A percentile compares a stretch with the other conserved stretches of the same genome.
Evolutionary conservation across 148 eudicot species (phyloP).

Genomic region (Dianthus caryophyllus): DNA sequence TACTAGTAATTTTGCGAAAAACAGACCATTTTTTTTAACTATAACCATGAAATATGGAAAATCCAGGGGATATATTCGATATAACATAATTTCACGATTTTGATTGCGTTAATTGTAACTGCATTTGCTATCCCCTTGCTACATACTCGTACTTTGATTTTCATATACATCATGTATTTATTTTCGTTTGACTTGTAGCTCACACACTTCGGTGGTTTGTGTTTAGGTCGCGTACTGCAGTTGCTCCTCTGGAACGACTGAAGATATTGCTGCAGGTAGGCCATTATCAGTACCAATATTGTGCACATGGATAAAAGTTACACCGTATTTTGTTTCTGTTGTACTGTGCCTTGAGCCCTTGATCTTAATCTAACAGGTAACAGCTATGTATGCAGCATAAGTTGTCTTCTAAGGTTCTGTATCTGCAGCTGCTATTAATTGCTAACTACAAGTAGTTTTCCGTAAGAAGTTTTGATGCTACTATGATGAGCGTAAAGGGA

Average conservation of each 20-base stretch:
- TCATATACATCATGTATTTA: neutral
- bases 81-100: no score
- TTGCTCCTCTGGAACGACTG: conserved; percentile 81
- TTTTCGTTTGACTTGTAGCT: neutral
- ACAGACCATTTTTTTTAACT: no score
- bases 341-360: neutral
- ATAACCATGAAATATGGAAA: no score
- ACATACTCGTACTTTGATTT: no score
- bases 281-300: neutral
- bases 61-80: no score
- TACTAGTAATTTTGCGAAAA: no score
- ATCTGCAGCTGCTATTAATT: neutral
- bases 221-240: conserved; percentile 82
- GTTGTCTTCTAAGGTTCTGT: neutral
- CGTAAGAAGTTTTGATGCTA: neutral
- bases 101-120: no score
- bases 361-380: neutral
- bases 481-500: neutral
- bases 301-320: neutral
- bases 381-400: neutral
- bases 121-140: no score
- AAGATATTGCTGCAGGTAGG: conserved; percentile 82
- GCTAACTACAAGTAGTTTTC: neutral
- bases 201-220: neutral
- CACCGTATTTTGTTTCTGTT: neutral